These are phyloP conservation scores for Vitis rotundifolia DNA, from an alignment of 164 flowering plant species.

Conservation along the genomic window DNA sequence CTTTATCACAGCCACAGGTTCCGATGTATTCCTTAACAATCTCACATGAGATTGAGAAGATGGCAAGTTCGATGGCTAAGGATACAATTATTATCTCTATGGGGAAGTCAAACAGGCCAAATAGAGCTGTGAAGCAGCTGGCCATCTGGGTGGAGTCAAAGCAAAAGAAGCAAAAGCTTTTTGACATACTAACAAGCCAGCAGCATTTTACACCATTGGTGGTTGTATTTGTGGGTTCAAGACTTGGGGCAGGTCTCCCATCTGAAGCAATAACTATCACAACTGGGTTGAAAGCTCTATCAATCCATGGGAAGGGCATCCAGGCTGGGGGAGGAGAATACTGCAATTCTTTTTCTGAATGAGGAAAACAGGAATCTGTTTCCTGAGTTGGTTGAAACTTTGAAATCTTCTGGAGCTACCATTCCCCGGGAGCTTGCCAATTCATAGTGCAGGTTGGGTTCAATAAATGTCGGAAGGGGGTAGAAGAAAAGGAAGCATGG, in stretches of 20 bases:
- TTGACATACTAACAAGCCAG: too few species aligned
- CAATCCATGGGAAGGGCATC: slow-evolving; percentile 96
- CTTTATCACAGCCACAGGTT: slow-evolving; percentile 73
- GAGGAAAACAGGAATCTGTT: slow-evolving; percentile 74
- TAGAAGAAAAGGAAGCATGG: slow-evolving; percentile 61
- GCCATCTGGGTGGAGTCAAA: too few species aligned
- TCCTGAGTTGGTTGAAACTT: slow-evolving; percentile 53
- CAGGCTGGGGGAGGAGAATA: slow-evolving; percentile 77
- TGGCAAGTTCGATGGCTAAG: slow-evolving; percentile 59
- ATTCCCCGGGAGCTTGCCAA: slow-evolving; percentile 79
- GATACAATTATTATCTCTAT: slow-evolving; percentile 44
- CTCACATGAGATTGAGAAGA: slow-evolving; percentile 64
- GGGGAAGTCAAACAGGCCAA: slow-evolving; percentile 66
- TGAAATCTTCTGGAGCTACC: slow-evolving; percentile 71
- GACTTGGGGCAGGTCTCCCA: too few species aligned
- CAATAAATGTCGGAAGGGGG: slow-evolving; percentile 25
- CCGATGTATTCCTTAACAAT: slow-evolving; percentile 88
- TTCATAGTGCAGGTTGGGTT: slow-evolving; percentile 43
- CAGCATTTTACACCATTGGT: too few species aligned
- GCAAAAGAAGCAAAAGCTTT: too few species aligned
- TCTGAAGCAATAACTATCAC: slow-evolving; percentile 65
- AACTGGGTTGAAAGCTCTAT: slow-evolving; percentile 66
- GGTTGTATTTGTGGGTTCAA: too few species aligned
- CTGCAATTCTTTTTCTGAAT: slow-evolving; percentile 68
- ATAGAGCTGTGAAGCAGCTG: slow-evolving; percentile 65